These are phyloP conservation scores for Corrigiola litoralis DNA, from an alignment of 179 eudicot species.

Conservation along the genomic window DNA sequence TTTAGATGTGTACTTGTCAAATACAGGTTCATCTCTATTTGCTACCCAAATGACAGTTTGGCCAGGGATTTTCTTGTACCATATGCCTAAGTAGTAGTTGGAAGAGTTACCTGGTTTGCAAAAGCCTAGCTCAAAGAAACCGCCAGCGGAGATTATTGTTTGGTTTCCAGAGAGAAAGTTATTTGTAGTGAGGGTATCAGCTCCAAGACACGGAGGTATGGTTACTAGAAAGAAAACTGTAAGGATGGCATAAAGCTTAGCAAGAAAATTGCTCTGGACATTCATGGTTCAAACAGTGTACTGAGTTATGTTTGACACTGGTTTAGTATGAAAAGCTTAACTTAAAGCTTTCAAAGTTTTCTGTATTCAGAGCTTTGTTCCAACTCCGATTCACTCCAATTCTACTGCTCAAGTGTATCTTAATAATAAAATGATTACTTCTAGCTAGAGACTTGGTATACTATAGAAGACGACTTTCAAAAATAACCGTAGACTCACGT, in stretches of 20 bases:
- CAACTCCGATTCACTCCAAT: too few relatives aligned
- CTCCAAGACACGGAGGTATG: constrained; percentile 6
- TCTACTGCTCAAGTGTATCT: too few relatives aligned
- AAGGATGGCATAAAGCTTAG: background rate
- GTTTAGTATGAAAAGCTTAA: too few relatives aligned
- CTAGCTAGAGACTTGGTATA: too few relatives aligned
- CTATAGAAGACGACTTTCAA: too few relatives aligned
- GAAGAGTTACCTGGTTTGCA: constrained; percentile 45
- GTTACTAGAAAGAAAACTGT: background rate
- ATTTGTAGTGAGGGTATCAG: constrained; percentile 6
- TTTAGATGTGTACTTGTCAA: constrained; percentile 28
- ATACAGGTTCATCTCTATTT: constrained; percentile 45
- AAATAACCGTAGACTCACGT: too few relatives aligned
- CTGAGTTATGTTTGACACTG: too few relatives aligned
- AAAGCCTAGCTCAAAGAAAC: constrained; percentile 42
- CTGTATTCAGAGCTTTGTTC: too few relatives aligned
- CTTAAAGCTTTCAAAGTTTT: too few relatives aligned
- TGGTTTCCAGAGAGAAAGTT: constrained; percentile 18
- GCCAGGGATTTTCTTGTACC: constrained; percentile 42
- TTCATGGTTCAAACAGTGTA: constrained; percentile 6
- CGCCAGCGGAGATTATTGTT: constrained; percentile 34
- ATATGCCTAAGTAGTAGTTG: constrained; percentile 49
- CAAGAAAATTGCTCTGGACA: background rate
- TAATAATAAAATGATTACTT: too few relatives aligned
- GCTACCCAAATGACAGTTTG: constrained; percentile 54